phyloP scores from a whole-genome alignment of 2,329 filamentous ascomycete genomes.

The Trichoderma lentiforme region DNA sequence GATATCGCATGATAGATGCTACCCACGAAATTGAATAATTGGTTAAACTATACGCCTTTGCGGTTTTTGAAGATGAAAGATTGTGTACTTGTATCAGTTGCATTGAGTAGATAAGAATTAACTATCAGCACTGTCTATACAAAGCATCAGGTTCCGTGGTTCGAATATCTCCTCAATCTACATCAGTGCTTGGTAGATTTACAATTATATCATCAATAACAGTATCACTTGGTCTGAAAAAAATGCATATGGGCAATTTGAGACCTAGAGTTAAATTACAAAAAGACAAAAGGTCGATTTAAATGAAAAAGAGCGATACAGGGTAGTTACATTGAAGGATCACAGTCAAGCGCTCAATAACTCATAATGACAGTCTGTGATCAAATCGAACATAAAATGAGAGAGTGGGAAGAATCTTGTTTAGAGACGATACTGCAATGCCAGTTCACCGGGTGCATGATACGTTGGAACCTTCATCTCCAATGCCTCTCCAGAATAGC shows the following conservation, averaged over 20 bases:
- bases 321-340: background rate
- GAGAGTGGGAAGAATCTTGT: background rate
- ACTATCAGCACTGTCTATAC: background rate
- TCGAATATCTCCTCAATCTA: background rate
- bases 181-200: background rate
- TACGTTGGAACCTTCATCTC: conserved; percentile 12
- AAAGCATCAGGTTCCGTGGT: background rate
- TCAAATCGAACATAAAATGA: background rate
- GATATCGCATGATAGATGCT: background rate
- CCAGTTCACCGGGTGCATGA: conserved; percentile 1
- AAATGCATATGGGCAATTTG: no score
- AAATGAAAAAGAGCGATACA: background rate
- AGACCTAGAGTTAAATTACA: background rate
- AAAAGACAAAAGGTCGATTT: background rate
- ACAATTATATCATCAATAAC: background rate
- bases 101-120: no score
- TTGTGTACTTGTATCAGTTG: no score
- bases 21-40: no score
- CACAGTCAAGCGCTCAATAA: background rate
- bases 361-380: background rate
- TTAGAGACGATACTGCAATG: conserved; percentile 3
- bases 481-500: conserved; percentile 12
- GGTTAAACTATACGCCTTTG: background rate
- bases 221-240: no score
- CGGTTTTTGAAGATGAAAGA: background rate